A percentile compares a stretch with the other conserved stretches of the same genome.
Conservation (phyloP, 2,329 filamentous ascomycete genomes). For the Periconia sp. region DNA sequence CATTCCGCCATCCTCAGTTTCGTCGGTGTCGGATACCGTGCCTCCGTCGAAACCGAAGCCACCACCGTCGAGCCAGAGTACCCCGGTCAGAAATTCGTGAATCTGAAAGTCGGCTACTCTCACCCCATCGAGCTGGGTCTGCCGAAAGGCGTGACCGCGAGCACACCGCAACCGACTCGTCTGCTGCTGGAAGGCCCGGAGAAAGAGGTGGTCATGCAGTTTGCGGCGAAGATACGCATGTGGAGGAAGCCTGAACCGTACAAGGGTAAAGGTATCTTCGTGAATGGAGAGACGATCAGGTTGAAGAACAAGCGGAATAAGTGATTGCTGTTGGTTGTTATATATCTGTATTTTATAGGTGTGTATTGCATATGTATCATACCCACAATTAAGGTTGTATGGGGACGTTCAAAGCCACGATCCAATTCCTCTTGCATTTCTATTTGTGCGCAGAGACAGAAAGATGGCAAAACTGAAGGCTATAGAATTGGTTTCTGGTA, state of each 20-base stretch:
- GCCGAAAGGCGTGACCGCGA: slow-evolving; percentile 80
- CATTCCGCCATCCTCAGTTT: slow-evolving; percentile 91
- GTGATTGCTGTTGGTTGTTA: slow-evolving; percentile 21
- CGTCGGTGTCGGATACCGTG: slow-evolving; percentile 94
- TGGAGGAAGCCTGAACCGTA: slow-evolving; percentile 96
- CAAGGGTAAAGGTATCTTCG: slow-evolving; percentile 98
- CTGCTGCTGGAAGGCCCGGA: slow-evolving; percentile 87
- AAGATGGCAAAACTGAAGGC: no score
- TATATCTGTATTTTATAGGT: slow-evolving; percentile 17
- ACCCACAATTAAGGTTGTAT: background rate
- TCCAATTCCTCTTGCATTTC: background rate
- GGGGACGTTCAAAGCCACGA: background rate
- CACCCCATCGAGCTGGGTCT: slow-evolving; percentile 91
- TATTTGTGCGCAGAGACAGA: background rate
- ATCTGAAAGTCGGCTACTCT: slow-evolving; percentile 93
- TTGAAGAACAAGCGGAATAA: slow-evolving; percentile 84
- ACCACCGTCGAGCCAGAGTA: slow-evolving; percentile 68
- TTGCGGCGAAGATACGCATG: slow-evolving; percentile 82
- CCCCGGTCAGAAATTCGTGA: slow-evolving; percentile 83
- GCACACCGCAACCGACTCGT: slow-evolving; percentile 85
- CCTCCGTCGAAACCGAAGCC: slow-evolving; percentile 76
- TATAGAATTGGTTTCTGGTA: no score
- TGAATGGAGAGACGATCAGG: slow-evolving; percentile 97
- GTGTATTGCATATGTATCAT: slow-evolving; percentile 14
- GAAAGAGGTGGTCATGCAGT: slow-evolving; percentile 84